Evolutionary conservation across 2,329 filamentous ascomycete species (phyloP).

Genomic region (Fusarium globosum): DNA sequence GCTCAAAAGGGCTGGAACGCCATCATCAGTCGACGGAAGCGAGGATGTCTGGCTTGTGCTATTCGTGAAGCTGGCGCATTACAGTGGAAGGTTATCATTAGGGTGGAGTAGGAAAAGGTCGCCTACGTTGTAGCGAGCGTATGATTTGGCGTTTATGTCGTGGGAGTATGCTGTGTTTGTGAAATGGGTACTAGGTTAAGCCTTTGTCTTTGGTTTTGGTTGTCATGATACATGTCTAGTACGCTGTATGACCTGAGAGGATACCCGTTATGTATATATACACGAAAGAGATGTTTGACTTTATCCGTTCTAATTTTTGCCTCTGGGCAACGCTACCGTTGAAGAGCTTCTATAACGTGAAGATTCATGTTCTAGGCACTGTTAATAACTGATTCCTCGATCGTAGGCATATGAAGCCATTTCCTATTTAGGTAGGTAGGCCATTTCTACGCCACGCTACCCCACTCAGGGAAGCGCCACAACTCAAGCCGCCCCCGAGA

Average conservation of each 20-base stretch:
- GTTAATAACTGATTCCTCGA: background rate
- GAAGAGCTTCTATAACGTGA: background rate
- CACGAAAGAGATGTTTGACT: background rate
- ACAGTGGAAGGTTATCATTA: constrained; percentile 74
- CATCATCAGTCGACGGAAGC: constrained; percentile 72
- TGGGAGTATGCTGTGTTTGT: constrained; percentile 2
- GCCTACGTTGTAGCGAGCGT: background rate
- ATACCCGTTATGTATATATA: constrained; percentile 19
- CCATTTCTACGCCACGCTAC: constrained; percentile 26
- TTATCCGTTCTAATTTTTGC: background rate
- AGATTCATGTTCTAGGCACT: background rate
- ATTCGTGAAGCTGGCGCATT: constrained; percentile 79
- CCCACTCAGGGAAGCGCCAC: constrained; percentile 21
- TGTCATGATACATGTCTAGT: constrained; percentile 16
- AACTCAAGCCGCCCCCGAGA: constrained; percentile 21
- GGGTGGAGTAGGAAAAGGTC: constrained; percentile 58
- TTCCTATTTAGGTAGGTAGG: constrained; percentile 37
- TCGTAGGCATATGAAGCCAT: background rate
- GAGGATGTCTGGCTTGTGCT: constrained; percentile 79
- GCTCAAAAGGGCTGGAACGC: constrained; percentile 80
- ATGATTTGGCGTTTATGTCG: constrained; percentile 25
- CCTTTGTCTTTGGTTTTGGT: constrained; percentile 3
- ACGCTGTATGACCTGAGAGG: constrained; percentile 14
- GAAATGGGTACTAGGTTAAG: background rate
- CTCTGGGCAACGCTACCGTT: background rate